phyloP scores from a whole-genome alignment of 495 filamentous ascomycete genomes.

The Rhizodiscina lignyota region DNA sequence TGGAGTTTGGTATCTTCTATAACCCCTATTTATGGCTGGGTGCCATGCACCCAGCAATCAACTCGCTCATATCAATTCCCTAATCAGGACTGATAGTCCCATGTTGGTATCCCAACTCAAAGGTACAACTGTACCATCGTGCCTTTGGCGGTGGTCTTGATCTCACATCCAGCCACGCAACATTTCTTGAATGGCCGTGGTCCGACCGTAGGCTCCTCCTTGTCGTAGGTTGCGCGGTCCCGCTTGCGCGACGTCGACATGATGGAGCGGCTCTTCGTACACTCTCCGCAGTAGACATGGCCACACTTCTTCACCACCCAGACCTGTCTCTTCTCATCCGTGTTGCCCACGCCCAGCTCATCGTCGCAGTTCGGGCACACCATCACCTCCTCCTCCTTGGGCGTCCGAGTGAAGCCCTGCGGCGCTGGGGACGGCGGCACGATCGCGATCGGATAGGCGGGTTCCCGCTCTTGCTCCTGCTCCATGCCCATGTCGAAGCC shows the following conservation, averaged over 20 bases:
- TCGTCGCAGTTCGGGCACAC: conserved; percentile 57
- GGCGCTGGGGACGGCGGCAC: conserved; percentile 39
- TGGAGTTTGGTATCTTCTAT: too few species aligned
- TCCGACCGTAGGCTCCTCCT: conserved; percentile 3
- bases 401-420: conserved; percentile 46
- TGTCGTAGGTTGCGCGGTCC: conserved; percentile 13
- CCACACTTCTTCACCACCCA: conserved; percentile 62
- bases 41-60: too few species aligned
- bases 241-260: too few species aligned
- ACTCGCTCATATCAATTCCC: too few species aligned
- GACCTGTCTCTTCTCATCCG: conserved; percentile 45
- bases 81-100: too few species aligned
- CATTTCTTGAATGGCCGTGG: conserved; percentile 18
- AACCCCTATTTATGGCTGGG: too few species aligned
- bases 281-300: conserved; percentile 64
- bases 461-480: background rate
- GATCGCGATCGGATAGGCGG: conserved; percentile 24
- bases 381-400: conserved; percentile 43
- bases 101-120: too few species aligned
- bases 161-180: conserved; percentile 20
- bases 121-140: conserved; percentile 22
- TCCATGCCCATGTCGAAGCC: conserved; percentile 12
- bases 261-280: conserved; percentile 34
- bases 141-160: conserved; percentile 5
- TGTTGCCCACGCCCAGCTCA: conserved; percentile 44